phyloP scores from a whole-genome alignment of 495 filamentous ascomycete species.

The Pyrenopolyporus hunteri region DNA sequence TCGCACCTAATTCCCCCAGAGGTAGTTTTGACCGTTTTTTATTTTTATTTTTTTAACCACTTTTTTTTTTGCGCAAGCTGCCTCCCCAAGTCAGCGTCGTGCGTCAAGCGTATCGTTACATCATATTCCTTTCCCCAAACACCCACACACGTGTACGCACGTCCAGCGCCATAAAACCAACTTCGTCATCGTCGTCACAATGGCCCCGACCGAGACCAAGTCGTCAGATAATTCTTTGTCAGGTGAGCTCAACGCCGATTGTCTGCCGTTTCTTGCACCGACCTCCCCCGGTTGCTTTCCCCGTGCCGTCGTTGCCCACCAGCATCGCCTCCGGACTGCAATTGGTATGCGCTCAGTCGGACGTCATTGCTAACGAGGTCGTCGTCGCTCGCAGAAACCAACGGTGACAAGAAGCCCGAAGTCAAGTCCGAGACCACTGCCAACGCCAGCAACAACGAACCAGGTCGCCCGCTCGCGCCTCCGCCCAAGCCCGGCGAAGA shows the following conservation, averaged over 20 bases:
- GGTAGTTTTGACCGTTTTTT: slow-evolving; percentile 39
- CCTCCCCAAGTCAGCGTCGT: slow-evolving; percentile 41
- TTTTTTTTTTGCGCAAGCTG: slow-evolving; percentile 40
- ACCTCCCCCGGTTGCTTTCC: slow-evolving; percentile 16
- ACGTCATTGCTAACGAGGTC: slow-evolving; percentile 34
- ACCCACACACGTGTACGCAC: slow-evolving; percentile 22
- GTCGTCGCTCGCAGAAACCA: slow-evolving; percentile 35
- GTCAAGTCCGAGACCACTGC: slow-evolving; percentile 45
- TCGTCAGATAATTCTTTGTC: slow-evolving; percentile 43
- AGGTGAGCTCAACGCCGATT: slow-evolving; percentile 37
- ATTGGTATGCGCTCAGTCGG: slow-evolving; percentile 32
- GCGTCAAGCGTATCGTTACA: slow-evolving; percentile 45
- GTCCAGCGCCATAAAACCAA: slow-evolving; percentile 37
- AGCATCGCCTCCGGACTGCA: slow-evolving; percentile 18
- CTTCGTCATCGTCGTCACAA: slow-evolving; percentile 47
- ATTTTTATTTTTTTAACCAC: slow-evolving; percentile 30
- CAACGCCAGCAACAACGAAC: slow-evolving; percentile 41
- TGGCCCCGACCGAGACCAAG: slow-evolving; percentile 43
- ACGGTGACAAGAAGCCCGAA: slow-evolving; percentile 48
- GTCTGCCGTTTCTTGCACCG: slow-evolving; percentile 16
- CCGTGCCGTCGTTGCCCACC: slow-evolving; percentile 14
- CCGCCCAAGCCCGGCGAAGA: slow-evolving; percentile 79
- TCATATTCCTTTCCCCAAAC: slow-evolving; percentile 42
- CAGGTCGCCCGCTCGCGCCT: slow-evolving; percentile 67
- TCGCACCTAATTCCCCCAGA: slow-evolving; percentile 34